A percentile compares a stretch with the other conserved stretches of the same genome.
Conservation (phyloP, 495 filamentous ascomycete species). For the Penicillium roqueforti region DNA sequence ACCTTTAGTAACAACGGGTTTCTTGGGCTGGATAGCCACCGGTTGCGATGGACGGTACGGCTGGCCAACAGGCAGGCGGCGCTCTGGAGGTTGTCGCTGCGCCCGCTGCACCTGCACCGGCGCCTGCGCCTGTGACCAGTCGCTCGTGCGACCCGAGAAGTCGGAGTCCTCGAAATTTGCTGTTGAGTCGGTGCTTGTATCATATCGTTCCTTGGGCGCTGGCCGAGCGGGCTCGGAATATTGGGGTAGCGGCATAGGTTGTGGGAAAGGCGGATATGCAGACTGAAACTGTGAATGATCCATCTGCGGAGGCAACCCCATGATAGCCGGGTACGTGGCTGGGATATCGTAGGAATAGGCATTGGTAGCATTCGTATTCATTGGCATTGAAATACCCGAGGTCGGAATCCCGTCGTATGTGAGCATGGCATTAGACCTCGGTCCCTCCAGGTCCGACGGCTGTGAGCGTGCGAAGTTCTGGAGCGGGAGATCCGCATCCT, state of each 20-base stretch:
- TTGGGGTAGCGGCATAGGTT: slow-evolving; percentile 1
- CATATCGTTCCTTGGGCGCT: slow-evolving; percentile 12
- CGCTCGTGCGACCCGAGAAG: slow-evolving; percentile 18
- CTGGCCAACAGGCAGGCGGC: slow-evolving; percentile 10
- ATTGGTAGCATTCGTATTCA: slow-evolving; percentile 21
- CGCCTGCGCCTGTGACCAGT: slow-evolving; percentile 7
- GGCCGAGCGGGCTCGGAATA: slow-evolving; percentile 5
- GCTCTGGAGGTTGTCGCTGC: slow-evolving; percentile 11
- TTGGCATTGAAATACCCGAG: slow-evolving; percentile 19
- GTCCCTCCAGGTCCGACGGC: slow-evolving; percentile 22
- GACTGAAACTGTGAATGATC: slow-evolving; percentile 21
- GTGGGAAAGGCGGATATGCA: slow-evolving; percentile 11
- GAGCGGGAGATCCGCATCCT: slow-evolving; percentile 17
- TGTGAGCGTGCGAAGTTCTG: slow-evolving; percentile 14
- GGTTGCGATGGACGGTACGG: slow-evolving; percentile 21
- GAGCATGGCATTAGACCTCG: slow-evolving; percentile 27
- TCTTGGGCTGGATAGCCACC: slow-evolving; percentile 36
- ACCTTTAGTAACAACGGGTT: slow-evolving; percentile 26
- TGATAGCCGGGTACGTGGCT: slow-evolving; percentile 20
- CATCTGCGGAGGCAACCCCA: slow-evolving; percentile 17
- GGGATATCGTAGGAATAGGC: slow-evolving; percentile 29
- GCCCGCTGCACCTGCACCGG: background rate
- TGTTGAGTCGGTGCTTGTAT: slow-evolving; percentile 13
- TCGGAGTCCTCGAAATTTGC: slow-evolving; percentile 27
- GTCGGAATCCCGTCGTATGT: slow-evolving; percentile 28